Evolutionary conservation across 352 stramenopile species (phyloP).

Genomic region (Globisporangium megalacanthum): DNA sequence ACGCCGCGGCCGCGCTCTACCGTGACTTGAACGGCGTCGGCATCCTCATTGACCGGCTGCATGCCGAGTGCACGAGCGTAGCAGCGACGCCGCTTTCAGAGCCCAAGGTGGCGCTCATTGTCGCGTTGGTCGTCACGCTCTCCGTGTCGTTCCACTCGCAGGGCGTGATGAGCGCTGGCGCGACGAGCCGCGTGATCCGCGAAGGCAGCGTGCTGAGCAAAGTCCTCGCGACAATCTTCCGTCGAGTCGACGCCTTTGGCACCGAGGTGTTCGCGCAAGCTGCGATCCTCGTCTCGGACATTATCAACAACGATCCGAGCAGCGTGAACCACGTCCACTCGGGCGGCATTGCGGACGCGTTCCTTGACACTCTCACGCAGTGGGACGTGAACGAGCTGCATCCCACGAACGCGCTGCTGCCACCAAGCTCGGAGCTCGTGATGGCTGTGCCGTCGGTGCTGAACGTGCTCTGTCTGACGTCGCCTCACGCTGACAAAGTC

Average conservation of each 20-base stretch:
- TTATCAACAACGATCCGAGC: conserved; percentile 97
- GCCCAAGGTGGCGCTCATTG: conserved; percentile 57
- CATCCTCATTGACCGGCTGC: conserved; percentile 77
- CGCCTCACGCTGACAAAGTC: conserved; percentile 87
- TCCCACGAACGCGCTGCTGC: conserved; percentile 43
- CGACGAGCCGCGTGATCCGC: conserved; percentile 82
- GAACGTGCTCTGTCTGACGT: conserved; percentile 91
- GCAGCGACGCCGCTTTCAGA: conserved; percentile 20
- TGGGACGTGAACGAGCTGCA: conserved; percentile 65
- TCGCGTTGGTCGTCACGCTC: conserved; percentile 67
- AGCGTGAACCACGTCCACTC: conserved; percentile 94
- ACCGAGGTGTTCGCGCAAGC: conserved; percentile 91
- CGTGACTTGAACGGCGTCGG: conserved; percentile 80
- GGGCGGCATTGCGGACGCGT: conserved; percentile 89
- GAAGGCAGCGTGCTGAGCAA: conserved; percentile 84
- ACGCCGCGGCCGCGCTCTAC: conserved; percentile 63
- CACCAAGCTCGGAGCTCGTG: conserved; percentile 90
- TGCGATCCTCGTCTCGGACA: conserved; percentile 90
- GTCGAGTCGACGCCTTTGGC: conserved; percentile 89
- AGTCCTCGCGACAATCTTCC: conserved; percentile 87
- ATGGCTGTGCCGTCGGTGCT: conserved; percentile 94
- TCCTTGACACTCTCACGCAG: conserved; percentile 89
- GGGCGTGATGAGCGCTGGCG: conserved; percentile 82
- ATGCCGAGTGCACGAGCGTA: conserved; percentile 45
- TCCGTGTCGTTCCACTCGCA: conserved; percentile 86